These are phyloP conservation scores for Spathaspora girioi DNA, from an alignment of 805 yeast species.

Conservation along the genomic window DNA sequence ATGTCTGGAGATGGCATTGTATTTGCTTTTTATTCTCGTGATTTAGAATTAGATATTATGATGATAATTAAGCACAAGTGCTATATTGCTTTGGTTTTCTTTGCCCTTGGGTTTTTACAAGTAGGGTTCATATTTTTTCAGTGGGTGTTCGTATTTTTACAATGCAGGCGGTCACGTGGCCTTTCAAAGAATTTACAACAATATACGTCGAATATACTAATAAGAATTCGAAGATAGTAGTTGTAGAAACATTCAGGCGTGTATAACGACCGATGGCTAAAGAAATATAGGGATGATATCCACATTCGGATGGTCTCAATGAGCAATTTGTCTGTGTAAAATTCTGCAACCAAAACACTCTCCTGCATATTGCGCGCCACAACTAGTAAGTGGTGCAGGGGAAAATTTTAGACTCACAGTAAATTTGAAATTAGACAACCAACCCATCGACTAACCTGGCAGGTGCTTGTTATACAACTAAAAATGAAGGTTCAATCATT, in stretches of 20 bases:
- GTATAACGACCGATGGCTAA: too few species aligned
- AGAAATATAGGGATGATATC: too few species aligned
- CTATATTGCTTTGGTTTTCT: background rate
- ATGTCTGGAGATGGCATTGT: slow-evolving; percentile 25
- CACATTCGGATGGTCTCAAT: background rate
- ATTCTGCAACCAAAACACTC: background rate
- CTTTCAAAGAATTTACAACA: background rate
- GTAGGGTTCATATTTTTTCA: too few species aligned
- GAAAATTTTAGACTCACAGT: background rate
- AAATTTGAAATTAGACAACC: background rate
- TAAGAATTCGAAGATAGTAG: too few species aligned
- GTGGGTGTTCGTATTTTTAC: background rate
- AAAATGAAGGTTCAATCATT: background rate
- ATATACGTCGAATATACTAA: too few species aligned
- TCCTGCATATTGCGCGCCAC: background rate
- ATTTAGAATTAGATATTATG: too few species aligned
- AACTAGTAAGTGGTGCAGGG: background rate
- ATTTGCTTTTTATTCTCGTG: background rate
- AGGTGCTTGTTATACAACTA: background rate
- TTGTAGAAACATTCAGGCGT: too few species aligned
- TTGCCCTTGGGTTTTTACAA: background rate
- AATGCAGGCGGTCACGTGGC: background rate
- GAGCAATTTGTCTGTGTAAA: background rate
- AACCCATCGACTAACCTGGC: background rate
- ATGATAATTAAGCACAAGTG: too few species aligned